Evolutionary conservation across 2,329 filamentous ascomycete species (phyloP).

Genomic region (Leptographium lundbergii): DNA sequence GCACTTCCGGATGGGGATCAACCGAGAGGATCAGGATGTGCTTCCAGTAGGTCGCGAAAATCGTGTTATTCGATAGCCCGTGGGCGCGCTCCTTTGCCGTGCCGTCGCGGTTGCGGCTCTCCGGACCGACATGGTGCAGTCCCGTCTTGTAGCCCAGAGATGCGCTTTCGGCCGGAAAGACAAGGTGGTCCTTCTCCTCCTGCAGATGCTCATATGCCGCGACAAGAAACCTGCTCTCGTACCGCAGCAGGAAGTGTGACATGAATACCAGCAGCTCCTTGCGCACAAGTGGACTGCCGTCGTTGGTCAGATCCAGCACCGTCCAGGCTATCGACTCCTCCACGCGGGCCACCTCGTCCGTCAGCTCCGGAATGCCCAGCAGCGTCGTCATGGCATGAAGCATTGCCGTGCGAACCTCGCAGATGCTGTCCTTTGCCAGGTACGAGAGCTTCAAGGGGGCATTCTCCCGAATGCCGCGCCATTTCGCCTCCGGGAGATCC

Average conservation of each 20-base stretch:
- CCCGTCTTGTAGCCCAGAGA: conserved; percentile 49
- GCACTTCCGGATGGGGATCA: conserved; percentile 88
- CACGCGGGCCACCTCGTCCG: conserved; percentile 77
- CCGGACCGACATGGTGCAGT: conserved; percentile 45
- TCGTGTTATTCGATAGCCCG: conserved; percentile 68
- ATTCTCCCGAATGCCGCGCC: conserved; percentile 81
- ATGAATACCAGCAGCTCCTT: conserved; percentile 91
- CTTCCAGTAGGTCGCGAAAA: conserved; percentile 91
- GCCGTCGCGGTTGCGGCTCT: conserved; percentile 43
- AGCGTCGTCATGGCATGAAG: conserved; percentile 89
- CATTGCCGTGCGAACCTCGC: conserved; percentile 88
- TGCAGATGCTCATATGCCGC: conserved; percentile 81
- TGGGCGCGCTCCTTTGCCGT: conserved; percentile 43
- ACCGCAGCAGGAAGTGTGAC: conserved; percentile 79
- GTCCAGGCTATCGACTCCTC: conserved; percentile 86
- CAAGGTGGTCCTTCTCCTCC: conserved; percentile 64
- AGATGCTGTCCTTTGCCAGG: conserved; percentile 72
- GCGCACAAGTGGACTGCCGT: conserved; percentile 87
- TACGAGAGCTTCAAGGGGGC: conserved; percentile 72
- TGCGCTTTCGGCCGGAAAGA: conserved; percentile 35
- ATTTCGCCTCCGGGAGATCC: conserved; percentile 85
- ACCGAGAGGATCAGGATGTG: conserved; percentile 82
- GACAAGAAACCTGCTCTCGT: conserved; percentile 85
- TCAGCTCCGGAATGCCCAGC: conserved; percentile 83
- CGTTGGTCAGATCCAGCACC: conserved; percentile 80